These are phyloP conservation scores for Tolypocladium paradoxum DNA, from an alignment of 2,329 filamentous ascomycete species.

Conservation along the genomic window DNA sequence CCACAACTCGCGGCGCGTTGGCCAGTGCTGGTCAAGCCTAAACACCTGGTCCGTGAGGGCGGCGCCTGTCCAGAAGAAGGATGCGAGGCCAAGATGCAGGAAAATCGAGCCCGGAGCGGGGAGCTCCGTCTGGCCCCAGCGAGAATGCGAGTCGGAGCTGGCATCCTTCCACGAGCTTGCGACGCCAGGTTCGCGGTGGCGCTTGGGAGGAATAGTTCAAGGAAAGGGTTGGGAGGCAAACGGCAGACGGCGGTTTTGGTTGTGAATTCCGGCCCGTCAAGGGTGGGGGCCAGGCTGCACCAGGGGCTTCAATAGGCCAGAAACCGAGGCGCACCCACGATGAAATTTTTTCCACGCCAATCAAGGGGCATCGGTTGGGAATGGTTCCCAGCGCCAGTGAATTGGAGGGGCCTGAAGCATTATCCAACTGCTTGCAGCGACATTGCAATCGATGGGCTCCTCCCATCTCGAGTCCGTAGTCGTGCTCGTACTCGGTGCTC, in stretches of 20 bases:
- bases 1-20: neutral
- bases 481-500: neutral
- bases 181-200: neutral
- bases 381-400: no score
- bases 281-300: neutral
- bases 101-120: neutral
- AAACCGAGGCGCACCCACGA: neutral
- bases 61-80: neutral
- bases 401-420: no score
- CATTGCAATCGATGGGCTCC: no score
- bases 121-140: neutral
- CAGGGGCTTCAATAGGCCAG: neutral
- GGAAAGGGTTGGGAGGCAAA: neutral
- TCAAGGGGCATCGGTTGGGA: neutral
- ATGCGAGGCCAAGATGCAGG: neutral
- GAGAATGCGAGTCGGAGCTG: neutral
- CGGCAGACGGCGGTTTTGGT: neutral
- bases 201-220: neutral
- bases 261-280: slow-evolving; percentile 1
- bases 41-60: neutral
- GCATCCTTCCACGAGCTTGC: neutral
- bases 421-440: no score
- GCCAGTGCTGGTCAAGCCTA: no score
- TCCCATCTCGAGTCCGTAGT: no score
- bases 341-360: slow-evolving; percentile 1